Base-by-base conservation (phyloP, 31 red algal species). In the Odonthalia washingtoniensis region DNA sequence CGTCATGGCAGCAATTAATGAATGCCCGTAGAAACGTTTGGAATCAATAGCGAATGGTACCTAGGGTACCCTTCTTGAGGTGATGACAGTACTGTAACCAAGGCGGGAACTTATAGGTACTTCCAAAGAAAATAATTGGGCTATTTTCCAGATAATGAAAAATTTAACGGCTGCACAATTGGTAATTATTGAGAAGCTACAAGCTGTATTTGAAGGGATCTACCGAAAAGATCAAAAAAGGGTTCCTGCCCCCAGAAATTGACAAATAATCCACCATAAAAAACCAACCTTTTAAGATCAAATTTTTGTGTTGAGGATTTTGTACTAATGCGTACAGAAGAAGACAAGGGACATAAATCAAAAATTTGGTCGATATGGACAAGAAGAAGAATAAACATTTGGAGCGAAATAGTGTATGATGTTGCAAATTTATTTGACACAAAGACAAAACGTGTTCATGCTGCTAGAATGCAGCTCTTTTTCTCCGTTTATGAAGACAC, bases 291-390 rank as follows among this genome's bases (percentile, higher is more conserved):
- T 46, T 2, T 33, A 27, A 1, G 40, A 46, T 49, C 37, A 4
- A 70, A 72, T 34, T 72, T 84, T 30, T 38, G 9, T 2, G 32
- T 57, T 34, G 68, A 65, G 2, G 81, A 84, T 41, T 84, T 84
- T 46, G 81, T 73, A 3, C 65, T 84, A 1, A 65, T 84, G 2
- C 61, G 65, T 9, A 46, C 41, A 31, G 65, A 39, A 38, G 32
- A 84, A n/a, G 67, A 84, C 40, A 28, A 84, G 18, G n/a, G 81
- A 65, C 2, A 61, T 40, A 14, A 84, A 84, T 61, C 72, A 2
- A 12, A 57, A 5, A 70, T 84, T 35, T 39, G 53, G 39, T 84
- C 63, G 81, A 4, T 35, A 31, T 61, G 81, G 1, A 61, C 81
- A 3, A 61, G 33, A 32, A 6, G 37, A 32, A 33, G 68, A 5